Evolutionary conservation across 2,329 filamentous ascomycete species (phyloP).

Genomic region (Diaporthe australafricana): DNA sequence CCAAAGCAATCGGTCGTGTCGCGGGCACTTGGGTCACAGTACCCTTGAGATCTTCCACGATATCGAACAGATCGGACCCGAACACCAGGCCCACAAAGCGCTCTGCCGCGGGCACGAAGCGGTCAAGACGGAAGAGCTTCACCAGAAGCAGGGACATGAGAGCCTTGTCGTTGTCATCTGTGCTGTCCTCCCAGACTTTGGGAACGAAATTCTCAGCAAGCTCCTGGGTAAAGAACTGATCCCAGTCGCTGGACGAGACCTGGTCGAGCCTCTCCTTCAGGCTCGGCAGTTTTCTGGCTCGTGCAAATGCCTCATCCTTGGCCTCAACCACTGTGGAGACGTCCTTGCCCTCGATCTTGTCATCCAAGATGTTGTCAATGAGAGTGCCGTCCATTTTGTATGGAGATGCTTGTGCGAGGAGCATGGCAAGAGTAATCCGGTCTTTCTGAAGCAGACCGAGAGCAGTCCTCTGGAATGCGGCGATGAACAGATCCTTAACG

Average conservation of each 20-base stretch:
- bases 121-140: slow-evolving; percentile 94
- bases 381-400: slow-evolving; percentile 93
- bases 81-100: slow-evolving; percentile 91
- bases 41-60: slow-evolving; percentile 85
- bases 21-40: slow-evolving; percentile 88
- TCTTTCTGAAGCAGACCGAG: slow-evolving; percentile 93
- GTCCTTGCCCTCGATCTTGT: slow-evolving; percentile 79
- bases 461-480: slow-evolving; percentile 92
- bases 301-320: slow-evolving; percentile 75
- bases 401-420: slow-evolving; percentile 94
- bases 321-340: slow-evolving; percentile 76
- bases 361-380: slow-evolving; percentile 88
- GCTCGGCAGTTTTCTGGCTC: slow-evolving; percentile 75
- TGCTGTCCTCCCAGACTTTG: slow-evolving; percentile 74
- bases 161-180: slow-evolving; percentile 77
- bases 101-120: slow-evolving; percentile 93
- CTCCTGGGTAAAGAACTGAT: slow-evolving; percentile 86
- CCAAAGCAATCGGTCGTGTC: slow-evolving; percentile 87
- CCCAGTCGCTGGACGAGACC: slow-evolving; percentile 76
- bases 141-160: slow-evolving; percentile 88
- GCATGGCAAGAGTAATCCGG: slow-evolving; percentile 91
- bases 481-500: slow-evolving; percentile 89
- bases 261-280: slow-evolving; percentile 79
- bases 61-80: slow-evolving; percentile 83
- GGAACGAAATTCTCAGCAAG: slow-evolving; percentile 88